Percentiles rank a stretch among this genome's conserved stretches.
Conservation (phyloP, 176 grass and related monocot genomes). For the Raddia guianensis region DNA sequence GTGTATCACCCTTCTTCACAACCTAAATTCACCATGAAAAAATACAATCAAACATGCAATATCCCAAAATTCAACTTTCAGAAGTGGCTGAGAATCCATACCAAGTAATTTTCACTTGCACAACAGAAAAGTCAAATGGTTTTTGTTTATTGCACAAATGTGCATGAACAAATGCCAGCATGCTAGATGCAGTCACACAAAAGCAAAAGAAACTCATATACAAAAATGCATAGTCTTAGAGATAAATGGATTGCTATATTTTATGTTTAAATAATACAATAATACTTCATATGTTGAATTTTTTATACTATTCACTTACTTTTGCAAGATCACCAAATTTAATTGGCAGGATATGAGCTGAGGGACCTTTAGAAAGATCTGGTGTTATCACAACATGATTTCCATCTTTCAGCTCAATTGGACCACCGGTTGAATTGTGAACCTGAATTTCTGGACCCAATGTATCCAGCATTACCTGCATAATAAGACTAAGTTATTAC, state of each 20-base stretch:
- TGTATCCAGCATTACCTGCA: constrained; percentile 95
- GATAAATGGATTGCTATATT: background rate
- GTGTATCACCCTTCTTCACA: constrained; percentile 90
- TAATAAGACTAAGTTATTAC: constrained; percentile 32
- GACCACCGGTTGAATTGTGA: constrained; percentile 66
- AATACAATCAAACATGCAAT: background rate
- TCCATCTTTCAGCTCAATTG: constrained; percentile 77
- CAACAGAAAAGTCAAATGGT: background rate
- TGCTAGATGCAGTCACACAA: background rate
- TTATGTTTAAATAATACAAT: constrained; percentile 1
- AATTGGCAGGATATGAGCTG: constrained; percentile 73
- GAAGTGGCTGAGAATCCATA: background rate
- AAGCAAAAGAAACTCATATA: background rate
- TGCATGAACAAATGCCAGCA: background rate
- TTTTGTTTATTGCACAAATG: constrained; percentile 16
- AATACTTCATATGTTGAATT: constrained; percentile 2
- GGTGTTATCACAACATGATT: constrained; percentile 81
- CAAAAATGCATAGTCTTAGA: background rate
- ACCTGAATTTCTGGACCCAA: constrained; percentile 96
- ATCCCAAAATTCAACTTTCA: background rate
- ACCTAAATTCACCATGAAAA: constrained; percentile 51
- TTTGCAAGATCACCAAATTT: constrained; percentile 87
- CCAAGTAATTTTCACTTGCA: background rate
- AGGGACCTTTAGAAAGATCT: constrained; percentile 66
- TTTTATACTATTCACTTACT: constrained; percentile 48